These are phyloP conservation scores for Neurospora sp. DNA, from an alignment of 2,329 filamentous ascomycete genomes.

Conservation along the genomic window DNA sequence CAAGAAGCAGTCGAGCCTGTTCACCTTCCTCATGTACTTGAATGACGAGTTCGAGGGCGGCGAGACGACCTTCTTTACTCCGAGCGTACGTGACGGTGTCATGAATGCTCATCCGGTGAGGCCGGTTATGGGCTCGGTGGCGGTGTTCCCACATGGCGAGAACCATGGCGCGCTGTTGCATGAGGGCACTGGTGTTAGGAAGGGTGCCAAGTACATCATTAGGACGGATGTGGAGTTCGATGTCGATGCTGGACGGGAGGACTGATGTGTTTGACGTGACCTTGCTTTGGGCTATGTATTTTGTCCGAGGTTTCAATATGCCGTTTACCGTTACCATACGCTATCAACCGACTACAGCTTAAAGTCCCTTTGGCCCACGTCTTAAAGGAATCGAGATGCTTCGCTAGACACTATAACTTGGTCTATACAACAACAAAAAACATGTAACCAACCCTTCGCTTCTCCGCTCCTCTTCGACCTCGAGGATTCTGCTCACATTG, in stretches of 20 bases:
- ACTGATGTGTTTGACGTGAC: neutral
- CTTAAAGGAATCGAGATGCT: neutral
- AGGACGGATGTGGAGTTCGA: slow-evolving; percentile 64
- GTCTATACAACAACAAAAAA: neutral
- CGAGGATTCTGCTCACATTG: neutral
- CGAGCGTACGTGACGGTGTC: slow-evolving; percentile 50
- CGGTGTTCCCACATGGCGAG: slow-evolving; percentile 62
- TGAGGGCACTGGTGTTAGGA: slow-evolving; percentile 60
- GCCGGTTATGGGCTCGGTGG: slow-evolving; percentile 58
- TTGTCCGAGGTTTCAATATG: neutral
- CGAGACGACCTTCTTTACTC: slow-evolving; percentile 62
- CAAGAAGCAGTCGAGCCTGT: slow-evolving; percentile 15
- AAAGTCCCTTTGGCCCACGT: neutral
- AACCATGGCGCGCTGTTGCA: slow-evolving; percentile 54
- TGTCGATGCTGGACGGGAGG: slow-evolving; percentile 28
- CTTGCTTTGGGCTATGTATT: neutral
- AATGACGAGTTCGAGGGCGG: slow-evolving; percentile 51
- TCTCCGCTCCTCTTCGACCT: neutral
- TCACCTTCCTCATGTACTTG: slow-evolving; percentile 17
- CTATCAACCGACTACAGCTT: slow-evolving; percentile 10
- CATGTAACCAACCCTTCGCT: neutral
- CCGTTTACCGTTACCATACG: neutral
- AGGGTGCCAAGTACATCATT: slow-evolving; percentile 59
- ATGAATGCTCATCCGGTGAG: slow-evolving; percentile 61
- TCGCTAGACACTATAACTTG: neutral